These are phyloP conservation scores for Myriosclerotinia duriaeana DNA, from an alignment of 2,329 filamentous ascomycete genomes.

Conservation along the genomic window DNA sequence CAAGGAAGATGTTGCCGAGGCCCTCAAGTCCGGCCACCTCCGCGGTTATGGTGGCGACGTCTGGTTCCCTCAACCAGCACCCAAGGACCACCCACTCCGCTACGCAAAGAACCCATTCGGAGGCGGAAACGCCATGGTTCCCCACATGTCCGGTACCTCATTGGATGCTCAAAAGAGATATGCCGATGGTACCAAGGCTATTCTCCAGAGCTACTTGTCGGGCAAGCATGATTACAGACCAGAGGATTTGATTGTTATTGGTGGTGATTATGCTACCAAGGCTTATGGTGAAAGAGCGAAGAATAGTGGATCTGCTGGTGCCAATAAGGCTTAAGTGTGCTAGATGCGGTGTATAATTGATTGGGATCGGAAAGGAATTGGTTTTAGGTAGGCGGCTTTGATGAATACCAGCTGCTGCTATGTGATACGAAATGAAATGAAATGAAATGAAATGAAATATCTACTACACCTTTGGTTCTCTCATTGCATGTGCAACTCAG, in stretches of 20 bases:
- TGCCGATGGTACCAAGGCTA: constrained; percentile 81
- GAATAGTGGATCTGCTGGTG: constrained; percentile 20
- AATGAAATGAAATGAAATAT: neutral
- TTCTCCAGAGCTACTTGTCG: constrained; percentile 86
- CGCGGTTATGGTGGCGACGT: constrained; percentile 86
- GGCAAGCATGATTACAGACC: constrained; percentile 84
- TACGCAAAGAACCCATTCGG: constrained; percentile 92
- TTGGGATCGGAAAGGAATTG: neutral
- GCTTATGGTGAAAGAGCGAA: constrained; percentile 43
- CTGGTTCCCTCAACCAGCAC: constrained; percentile 93
- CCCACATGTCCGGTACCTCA: constrained; percentile 98
- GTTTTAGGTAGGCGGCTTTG: constrained; percentile 4
- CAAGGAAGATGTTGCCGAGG: constrained; percentile 96
- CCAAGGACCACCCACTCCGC: constrained; percentile 87
- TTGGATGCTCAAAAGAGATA: constrained; percentile 95
- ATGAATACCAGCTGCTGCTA: constrained; percentile 1
- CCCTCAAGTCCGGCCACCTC: constrained; percentile 87
- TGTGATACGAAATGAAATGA: neutral
- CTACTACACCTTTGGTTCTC: neutral
- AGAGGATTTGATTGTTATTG: constrained; percentile 86
- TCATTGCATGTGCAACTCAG: no score
- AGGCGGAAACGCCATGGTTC: constrained; percentile 97
- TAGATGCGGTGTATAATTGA: neutral
- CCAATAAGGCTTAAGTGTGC: constrained; percentile 15
- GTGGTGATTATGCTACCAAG: constrained; percentile 93